Evolutionary conservation across 805 yeast species (phyloP), one percentile per base, ranked within the genome.

Genomic region (Cyberlindnera veronae): DNA sequence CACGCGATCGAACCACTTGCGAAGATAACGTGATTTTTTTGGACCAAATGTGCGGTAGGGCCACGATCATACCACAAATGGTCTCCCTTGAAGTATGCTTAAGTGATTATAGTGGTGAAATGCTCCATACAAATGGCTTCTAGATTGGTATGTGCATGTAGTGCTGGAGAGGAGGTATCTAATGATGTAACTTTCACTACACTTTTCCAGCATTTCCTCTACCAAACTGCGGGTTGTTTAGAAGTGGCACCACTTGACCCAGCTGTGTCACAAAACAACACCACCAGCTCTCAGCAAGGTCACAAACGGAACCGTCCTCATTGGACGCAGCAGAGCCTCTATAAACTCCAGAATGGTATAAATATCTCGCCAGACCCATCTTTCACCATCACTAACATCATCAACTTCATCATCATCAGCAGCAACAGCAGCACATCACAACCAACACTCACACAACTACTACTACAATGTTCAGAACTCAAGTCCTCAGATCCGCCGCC

Each of bases 401-500:
- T 7, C 23, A 14, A 12, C 29, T 21, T 32, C 20, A 17, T 4
- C 29, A 16, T 14, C 41, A 15, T 32, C 36, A 38, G 7, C 23
- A 17, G 16, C 16, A 15, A 11, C 29, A 11, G 13, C 21, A 10
- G 6, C 13, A 12, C 26, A 36, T 29, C 29, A 27, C 16, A 27
- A 15, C n/a, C 28, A 11, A 31, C 18, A 20, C 19, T 21, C 32
- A 18, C 18, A 17, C 21, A 29, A 29, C 32, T 12, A 12, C 22
- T 13, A 8, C n/a, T 19, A 47, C 49, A 51, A 55, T 55, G 60
- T 50, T 51, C 49, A 36, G 55, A 21, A 41, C 60, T 9, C 47
- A 49, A 41, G 37, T 53, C 34, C 43, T 53, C 43, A 55, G 60
- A 56, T 50, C 54, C 34, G 46, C 60, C 13, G 47, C 55, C 30